Percentiles rank a stretch among this genome's conserved stretches.
These are phyloP conservation scores for Yamadazyma diddensiae DNA, from an alignment of 1,139 yeast species.

Conservation along the genomic window DNA sequence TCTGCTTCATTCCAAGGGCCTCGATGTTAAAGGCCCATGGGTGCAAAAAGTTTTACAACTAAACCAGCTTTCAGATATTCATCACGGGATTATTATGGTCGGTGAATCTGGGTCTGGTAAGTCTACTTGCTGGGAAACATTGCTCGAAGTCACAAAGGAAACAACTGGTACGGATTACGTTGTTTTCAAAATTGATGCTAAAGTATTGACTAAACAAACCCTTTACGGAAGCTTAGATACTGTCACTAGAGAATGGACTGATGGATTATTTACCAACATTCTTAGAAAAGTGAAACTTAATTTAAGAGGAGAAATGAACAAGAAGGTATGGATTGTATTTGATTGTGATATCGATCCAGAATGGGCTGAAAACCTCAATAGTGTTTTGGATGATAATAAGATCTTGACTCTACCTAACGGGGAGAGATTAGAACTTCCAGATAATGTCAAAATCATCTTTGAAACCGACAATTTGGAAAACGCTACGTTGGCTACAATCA, in stretches of 20 bases:
- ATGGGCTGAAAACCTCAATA: conserved; percentile 90
- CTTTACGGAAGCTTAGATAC: conserved; percentile 72
- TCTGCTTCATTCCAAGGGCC: conserved; percentile 18
- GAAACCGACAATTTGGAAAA: conserved; percentile 66
- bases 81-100: conserved; percentile 79
- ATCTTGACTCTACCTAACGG: conserved; percentile 85
- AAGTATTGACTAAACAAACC: conserved; percentile 62
- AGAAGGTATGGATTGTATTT: conserved; percentile 74
- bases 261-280: conserved; percentile 75
- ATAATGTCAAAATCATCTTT: conserved; percentile 63
- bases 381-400: conserved; percentile 87
- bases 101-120: conserved; percentile 83
- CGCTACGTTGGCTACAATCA: conserved; percentile 89
- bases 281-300: conserved; percentile 60
- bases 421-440: conserved; percentile 70
- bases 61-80: conserved; percentile 57
- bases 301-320: conserved; percentile 54
- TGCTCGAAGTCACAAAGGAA: conserved; percentile 42
- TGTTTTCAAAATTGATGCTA: conserved; percentile 63
- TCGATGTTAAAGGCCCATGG: conserved; percentile 39
- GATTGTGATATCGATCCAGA: conserved; percentile 95
- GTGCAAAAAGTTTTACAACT: conserved; percentile 60
- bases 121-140: conserved; percentile 50
- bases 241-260: conserved; percentile 88
- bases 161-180: conserved; percentile 36